Evolutionary conservation across 1,284 basidiomycete species (phyloP), one percentile per base, ranked within the genome.

Genomic region (Hypsizygus ulmarius): DNA sequence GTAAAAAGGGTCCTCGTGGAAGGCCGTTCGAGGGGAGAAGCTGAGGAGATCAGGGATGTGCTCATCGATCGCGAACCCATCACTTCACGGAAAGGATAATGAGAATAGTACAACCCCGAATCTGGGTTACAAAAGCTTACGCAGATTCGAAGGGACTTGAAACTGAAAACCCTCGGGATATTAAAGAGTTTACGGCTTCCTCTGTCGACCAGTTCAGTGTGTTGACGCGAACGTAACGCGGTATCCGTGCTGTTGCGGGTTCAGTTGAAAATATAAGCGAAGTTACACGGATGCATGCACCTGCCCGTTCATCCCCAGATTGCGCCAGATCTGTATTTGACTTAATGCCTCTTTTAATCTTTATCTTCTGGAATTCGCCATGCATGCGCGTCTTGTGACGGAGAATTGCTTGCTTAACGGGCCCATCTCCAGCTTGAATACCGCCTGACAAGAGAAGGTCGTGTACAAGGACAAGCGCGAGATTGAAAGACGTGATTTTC

Each of bases 361-460:
- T 95, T 48, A 93, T 70, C 59, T 85, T 85, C 48, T 88, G 84
- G 40, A 96, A 78, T 66, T 96, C 93, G 47, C 90, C 82, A 52
- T 84, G 81, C 3, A 98, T 74, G n/a, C 93, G 80, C 4, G 93
- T 89, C 62, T 90, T 91, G 64, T 97, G 92, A 36, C 89, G 79
- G 43, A 90, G 63, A 33, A 95, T 61, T 0, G 90, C 90, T 60
- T 87, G 83, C 58, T 94, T 94, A 39, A 94, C 72, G 6, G 89
- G 87, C 25, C 93, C 93, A 62, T 93, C 90, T 18, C 87, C 84
- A 1, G 91, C 89, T 63, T 95, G 89, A 54, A 95, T 93, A 14
- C 90, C 87, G 14, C 79, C 70, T 12, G 87, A 77, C 39, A 96
- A 75, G 27, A 97, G 73, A 10, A 93, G 68, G 65, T 97, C 94